phyloP scores from a whole-genome alignment of 441 rosid species.

The Populus tomentosa region DNA sequence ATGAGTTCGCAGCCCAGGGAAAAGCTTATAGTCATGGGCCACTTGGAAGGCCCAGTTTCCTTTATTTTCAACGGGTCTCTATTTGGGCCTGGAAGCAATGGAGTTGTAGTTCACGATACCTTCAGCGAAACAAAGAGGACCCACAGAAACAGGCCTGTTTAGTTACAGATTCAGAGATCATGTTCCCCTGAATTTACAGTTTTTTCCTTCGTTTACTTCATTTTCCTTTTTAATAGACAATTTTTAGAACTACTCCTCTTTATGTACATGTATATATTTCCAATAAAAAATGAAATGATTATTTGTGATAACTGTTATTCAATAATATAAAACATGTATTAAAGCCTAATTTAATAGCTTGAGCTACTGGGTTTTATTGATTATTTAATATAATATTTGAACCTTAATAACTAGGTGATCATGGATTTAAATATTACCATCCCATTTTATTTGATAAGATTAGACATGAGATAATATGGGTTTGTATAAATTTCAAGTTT shows the following conservation, averaged over 20 bases:
- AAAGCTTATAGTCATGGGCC: background rate
- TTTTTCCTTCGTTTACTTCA: background rate
- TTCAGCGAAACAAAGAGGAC: background rate
- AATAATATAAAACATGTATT: no score
- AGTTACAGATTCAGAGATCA: background rate
- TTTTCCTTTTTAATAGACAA: no score
- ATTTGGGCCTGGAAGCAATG: background rate
- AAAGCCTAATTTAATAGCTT: no score
- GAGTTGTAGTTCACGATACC: background rate
- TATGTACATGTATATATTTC: no score
- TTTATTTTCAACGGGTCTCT: background rate
- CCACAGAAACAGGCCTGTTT: background rate
- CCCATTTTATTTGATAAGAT: no score
- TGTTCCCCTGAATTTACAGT: background rate
- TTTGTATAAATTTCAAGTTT: no score
- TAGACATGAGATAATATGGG: fast-evolving
- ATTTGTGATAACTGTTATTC: no score
- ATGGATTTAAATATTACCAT: fast-evolving
- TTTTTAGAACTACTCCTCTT: no score
- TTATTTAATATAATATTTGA: no score
- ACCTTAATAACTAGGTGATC: fast-evolving
- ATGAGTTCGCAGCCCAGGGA: no score
- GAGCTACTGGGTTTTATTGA: fast-evolving
- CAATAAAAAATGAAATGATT: no score
- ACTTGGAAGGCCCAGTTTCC: background rate